Evolutionary conservation across 768 basidiomycete species (phyloP), one percentile per base, ranked within the genome.

Genomic region (Antrodiella citrinella): DNA sequence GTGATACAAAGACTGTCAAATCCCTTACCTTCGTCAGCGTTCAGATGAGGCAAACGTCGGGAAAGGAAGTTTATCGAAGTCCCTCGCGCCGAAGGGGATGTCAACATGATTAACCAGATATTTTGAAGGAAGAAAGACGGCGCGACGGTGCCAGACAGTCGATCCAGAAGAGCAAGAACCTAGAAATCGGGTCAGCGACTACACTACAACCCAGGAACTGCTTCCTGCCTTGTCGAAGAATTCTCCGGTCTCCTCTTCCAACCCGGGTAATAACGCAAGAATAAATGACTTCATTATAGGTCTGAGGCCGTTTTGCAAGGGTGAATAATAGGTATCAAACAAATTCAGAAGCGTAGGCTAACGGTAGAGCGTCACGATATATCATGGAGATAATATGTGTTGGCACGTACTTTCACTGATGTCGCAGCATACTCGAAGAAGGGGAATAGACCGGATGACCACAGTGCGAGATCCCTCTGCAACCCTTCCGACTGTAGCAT

Each of bases 361-460:
- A 20, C 26, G 39, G 13, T 9, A 12, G 42, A n/a, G 25, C 20
- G 13, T 47, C 12, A 48, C 19, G 54, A 52, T 26, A 47, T 21
- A 22, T 12, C 44, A 3, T 12, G 15, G 35, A 18, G 35, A 18
- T 38, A 18, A 38, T 10, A 10, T 10, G 35, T 38, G 35, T 38
- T 38, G 10, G 39, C 23, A 51, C 69, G 46, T 56, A 88, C 91
- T 77, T 91, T 91, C 51, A 97, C 93, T 18, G 93, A 93, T n/a
- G 94, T 98, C n/a, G 95, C 86, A 9, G 96, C 92, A 66, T 92
- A 98, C 69, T 97, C 92, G 60, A 98, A 97, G 79, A 98, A 98
- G 0, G 96, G 96, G 65, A 99, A 97, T 4, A 99, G 68, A 4
- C 96, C 96, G 3, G 92, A 85, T 0, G 91, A 92, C 96, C 96